Evolutionary conservation across 495 filamentous ascomycete genomes (phyloP).

Genomic region (Hypoxylon fragiforme): DNA sequence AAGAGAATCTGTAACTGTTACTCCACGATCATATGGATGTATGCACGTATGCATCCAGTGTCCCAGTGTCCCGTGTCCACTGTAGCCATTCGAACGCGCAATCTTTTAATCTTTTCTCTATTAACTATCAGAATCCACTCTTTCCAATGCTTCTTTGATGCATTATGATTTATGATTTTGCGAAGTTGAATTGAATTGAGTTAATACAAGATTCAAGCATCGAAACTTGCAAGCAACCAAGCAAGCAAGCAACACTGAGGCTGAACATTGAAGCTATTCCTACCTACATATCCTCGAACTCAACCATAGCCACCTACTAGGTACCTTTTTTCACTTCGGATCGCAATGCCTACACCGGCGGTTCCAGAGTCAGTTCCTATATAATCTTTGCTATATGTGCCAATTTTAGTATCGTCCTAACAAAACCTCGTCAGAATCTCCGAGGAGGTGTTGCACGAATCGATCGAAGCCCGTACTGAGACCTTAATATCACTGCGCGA

Average conservation of each 20-base stretch:
- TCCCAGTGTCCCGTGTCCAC: not conserved
- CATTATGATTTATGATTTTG: no score
- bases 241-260: not conserved
- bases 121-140: no score
- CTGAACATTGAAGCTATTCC: no score
- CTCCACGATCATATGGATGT: not conserved
- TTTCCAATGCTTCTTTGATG: no score
- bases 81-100: not conserved
- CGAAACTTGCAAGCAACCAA: not conserved
- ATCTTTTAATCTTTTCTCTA: no score
- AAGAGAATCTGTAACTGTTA: not conserved
- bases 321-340: no score
- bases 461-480: constrained; percentile 88
- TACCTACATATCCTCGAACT: constrained; percentile 6
- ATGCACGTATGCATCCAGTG: no score
- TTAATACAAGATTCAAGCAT: no score
- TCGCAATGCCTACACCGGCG: constrained; percentile 82
- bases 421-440: constrained; percentile 67
- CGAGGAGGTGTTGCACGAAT: constrained; percentile 85
- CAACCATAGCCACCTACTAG: no score
- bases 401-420: constrained; percentile 29
- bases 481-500: constrained; percentile 81
- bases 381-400: constrained; percentile 4
- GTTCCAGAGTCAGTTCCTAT: constrained; percentile 76
- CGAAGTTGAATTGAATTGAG: no score